These are phyloP conservation scores for Exophiala viscosa DNA, from an alignment of 2,329 filamentous ascomycete genomes.

Conservation along the genomic window DNA sequence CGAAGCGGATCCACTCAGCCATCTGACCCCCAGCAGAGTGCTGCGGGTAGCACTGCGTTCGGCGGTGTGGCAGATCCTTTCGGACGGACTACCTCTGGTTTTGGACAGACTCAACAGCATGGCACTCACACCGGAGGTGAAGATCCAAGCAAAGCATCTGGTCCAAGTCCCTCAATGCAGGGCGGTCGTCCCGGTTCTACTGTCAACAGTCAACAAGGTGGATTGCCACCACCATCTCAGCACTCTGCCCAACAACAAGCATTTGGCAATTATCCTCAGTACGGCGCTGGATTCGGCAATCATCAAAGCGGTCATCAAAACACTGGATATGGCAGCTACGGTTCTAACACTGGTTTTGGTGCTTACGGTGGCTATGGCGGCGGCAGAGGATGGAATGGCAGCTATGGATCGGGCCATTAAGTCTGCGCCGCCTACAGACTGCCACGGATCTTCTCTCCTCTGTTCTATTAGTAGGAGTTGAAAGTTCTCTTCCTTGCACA, in stretches of 20 bases:
- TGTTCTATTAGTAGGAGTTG: constrained; percentile 19
- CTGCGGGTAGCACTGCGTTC: constrained; percentile 49
- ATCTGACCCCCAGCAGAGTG: constrained; percentile 52
- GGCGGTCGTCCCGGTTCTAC: constrained; percentile 62
- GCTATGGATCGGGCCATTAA: constrained; percentile 25
- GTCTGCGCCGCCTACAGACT: neutral
- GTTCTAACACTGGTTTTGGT: constrained; percentile 26
- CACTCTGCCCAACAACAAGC: constrained; percentile 38
- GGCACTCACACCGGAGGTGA: constrained; percentile 41
- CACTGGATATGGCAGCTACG: constrained; percentile 26
- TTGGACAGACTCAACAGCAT: constrained; percentile 49
- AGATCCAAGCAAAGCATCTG: constrained; percentile 53
- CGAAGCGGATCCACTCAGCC: constrained; percentile 57
- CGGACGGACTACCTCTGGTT: constrained; percentile 55
- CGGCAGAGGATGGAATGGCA: constrained; percentile 25
- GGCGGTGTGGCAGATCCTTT: constrained; percentile 58
- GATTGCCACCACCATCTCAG: constrained; percentile 26
- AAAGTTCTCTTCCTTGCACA: constrained; percentile 13
- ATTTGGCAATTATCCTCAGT: constrained; percentile 30
- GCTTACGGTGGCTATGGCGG: constrained; percentile 27
- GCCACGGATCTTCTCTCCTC: constrained; percentile 8
- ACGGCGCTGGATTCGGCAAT: constrained; percentile 23
- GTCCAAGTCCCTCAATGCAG: constrained; percentile 59
- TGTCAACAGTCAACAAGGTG: constrained; percentile 52
- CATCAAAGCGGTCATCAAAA: constrained; percentile 26